phyloP scores from a whole-genome alignment of 805 yeast species.

The Teunomyces kruisii region DNA sequence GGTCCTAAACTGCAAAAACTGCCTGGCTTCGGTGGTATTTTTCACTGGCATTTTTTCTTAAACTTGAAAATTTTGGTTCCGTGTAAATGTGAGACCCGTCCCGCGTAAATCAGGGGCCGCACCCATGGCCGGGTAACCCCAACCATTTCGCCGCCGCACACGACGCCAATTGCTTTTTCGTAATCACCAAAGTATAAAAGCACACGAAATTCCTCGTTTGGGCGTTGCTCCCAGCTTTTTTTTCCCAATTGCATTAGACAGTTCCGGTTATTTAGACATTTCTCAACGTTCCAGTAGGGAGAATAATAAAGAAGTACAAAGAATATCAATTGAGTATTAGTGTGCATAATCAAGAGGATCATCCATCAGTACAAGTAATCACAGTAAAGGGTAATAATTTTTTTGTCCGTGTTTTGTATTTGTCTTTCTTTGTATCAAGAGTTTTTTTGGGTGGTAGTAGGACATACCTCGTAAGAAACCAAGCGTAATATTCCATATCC shows the following conservation, averaged over 20 bases:
- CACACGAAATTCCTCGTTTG: neutral
- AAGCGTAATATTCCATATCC: neutral
- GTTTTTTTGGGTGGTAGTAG: conserved; percentile 2
- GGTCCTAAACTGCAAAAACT: neutral
- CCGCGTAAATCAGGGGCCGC: neutral
- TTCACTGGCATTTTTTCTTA: conserved; percentile 1
- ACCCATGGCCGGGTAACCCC: neutral
- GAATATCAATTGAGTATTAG: neutral
- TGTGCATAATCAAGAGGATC: neutral
- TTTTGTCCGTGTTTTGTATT: neutral
- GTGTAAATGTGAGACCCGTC: conserved; percentile 12
- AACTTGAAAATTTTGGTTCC: conserved; percentile 15
- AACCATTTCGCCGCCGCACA: neutral
- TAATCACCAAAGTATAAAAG: neutral
- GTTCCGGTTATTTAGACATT: neutral
- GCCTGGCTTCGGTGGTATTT: neutral
- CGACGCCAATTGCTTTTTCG: neutral
- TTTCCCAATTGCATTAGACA: neutral
- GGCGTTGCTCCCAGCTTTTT: neutral
- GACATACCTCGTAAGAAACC: conserved; percentile 1
- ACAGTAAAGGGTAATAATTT: conserved; percentile 1
- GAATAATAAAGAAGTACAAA: neutral
- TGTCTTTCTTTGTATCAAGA: conserved; percentile 1
- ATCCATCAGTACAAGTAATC: neutral
- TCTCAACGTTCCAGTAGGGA: neutral